Evolutionary conservation across 495 filamentous ascomycete genomes (phyloP).

Genomic region (Hypoxylon trugodes): DNA sequence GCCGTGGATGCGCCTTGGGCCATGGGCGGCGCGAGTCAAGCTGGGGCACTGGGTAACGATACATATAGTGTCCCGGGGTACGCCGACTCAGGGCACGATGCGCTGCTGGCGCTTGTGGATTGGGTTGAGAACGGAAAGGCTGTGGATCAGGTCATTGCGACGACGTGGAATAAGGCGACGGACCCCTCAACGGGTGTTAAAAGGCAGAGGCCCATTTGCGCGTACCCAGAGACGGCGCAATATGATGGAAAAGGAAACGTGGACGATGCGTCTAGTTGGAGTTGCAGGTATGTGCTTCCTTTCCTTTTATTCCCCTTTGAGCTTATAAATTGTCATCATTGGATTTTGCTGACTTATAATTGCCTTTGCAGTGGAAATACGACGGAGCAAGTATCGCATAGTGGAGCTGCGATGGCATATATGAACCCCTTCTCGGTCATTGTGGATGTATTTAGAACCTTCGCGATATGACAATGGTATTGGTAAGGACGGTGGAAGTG

Average conservation of each 20-base stretch:
- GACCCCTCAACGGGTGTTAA: slow-evolving; percentile 41
- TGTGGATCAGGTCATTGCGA: slow-evolving; percentile 48
- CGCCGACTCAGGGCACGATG: slow-evolving; percentile 54
- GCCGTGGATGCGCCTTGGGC: slow-evolving; percentile 50
- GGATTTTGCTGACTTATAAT: slow-evolving; percentile 7
- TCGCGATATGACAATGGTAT: slow-evolving; percentile 5
- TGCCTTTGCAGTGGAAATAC: neutral
- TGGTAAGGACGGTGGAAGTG: neutral
- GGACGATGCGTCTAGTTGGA: slow-evolving; percentile 42
- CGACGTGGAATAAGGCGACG: slow-evolving; percentile 47
- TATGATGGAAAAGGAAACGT: slow-evolving; percentile 36
- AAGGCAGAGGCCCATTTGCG: slow-evolving; percentile 51
- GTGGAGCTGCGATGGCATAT: slow-evolving; percentile 11
- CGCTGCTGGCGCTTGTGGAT: slow-evolving; percentile 53
- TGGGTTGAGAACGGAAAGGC: slow-evolving; percentile 56
- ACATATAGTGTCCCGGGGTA: slow-evolving; percentile 52
- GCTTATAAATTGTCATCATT: neutral
- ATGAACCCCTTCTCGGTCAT: slow-evolving; percentile 36
- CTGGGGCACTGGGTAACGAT: slow-evolving; percentile 36
- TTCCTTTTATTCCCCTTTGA: neutral
- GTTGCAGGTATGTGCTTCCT: slow-evolving; percentile 35
- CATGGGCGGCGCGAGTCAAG: slow-evolving; percentile 45
- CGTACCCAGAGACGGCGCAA: slow-evolving; percentile 46
- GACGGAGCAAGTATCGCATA: neutral
- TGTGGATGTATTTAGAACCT: slow-evolving; percentile 14